Evolutionary conservation across 495 filamentous ascomycete genomes (phyloP), one percentile per base, ranked within the genome.

Genomic region (Penicillium egyptiacum): DNA sequence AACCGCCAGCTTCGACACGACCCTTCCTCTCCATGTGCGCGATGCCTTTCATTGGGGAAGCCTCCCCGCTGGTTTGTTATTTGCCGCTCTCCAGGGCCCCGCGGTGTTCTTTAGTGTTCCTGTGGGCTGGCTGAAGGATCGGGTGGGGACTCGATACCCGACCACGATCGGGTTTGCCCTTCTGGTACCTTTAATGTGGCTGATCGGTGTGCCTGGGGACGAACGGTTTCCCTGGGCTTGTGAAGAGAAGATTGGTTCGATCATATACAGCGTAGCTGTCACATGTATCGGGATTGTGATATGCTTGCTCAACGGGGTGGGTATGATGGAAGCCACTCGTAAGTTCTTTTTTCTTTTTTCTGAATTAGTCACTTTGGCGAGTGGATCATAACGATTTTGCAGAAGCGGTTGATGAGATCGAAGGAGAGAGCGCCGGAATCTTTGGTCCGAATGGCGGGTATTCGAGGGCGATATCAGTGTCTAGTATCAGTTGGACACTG

Each of bases 11-110:
- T 70, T 70, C 55, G 59, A 65, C 22, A 53, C 67, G 12, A 70
- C 64, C n/a, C 47, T 71, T n/a, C 69, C 69, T 10, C 60, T 71
- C 3, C 69, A 71, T 53, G 58, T 70, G 19, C 55, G 47, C 0
- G 55, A 59, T 16, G 48, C 43, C 0, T 71, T 71, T 31, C 22
- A 33, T 19, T 70, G 66, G 69, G 58, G 51, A 2, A 59, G 47
- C n/a, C 31, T 60, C 22, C 44, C 41, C 2, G 39, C 62, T 0
- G 67, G 69, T 4, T 19, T 70, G 20, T 43, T 73, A 44, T 73
- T 71, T 31, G 40, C 60, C 2, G 46, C 41, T 10, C 50, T 73
- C 2, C 58, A 65, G 25, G 56, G 48, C 4, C 70, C 70, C 2
- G 46, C 45, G 4, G 46, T 73, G 1, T 22, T 71, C 14, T 39